Base-by-base conservation (phyloP, 192 early-diverging fungal genomes). In the Gonapodya sp. region DNA sequence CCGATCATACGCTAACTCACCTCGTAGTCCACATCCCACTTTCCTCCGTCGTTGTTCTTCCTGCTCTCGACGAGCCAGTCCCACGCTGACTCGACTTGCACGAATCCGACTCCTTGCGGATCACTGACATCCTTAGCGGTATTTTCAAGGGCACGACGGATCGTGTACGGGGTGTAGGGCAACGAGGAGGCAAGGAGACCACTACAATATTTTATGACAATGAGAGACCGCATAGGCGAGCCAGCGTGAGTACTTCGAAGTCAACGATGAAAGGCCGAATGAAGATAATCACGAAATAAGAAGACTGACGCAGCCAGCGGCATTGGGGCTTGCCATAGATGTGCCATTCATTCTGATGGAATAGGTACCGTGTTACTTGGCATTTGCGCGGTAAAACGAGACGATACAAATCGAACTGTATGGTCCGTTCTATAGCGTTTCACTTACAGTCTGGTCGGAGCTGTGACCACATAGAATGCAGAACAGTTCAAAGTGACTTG, bases 291-390 rank as follows among this genome's bases (percentile, higher is more conserved):
- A 77, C 30, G 75, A 77, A 2, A 77, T 18, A 33, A 77, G 75
- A 34, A 97, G 86, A 1, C 94, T 87, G 78, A 96, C 83, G 83
- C 95, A 94, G n/a, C 96, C 95, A 85, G 94, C 94, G 73, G 91
- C 90, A 83, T 96, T 96, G 73, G 97, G 97, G 75, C 91, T 90
- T 74, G 93, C 92, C 97, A 99, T 99, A 79, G 92, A 93, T 30
- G 97, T 98, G 75, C 97, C 97, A 85, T 97, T 98, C 90, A 93
- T 93, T 32, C 75, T 34, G n/a, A 77, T 77, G 18, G 75, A 33
- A 18, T 77, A 34, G 16, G 30, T n/a, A n/a, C n/a, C n/a, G n/a
- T n/a, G n/a, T n/a, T n/a, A n/a, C n/a, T n/a, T n/a, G n/a, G n/a
- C n/a, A n/a, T n/a, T n/a, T n/a, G n/a, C n/a, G n/a, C n/a, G n/a